Evolutionary conservation across 2,329 filamentous ascomycete species (phyloP), one percentile per base, ranked within the genome.

Genomic region (Alternaria solani): DNA sequence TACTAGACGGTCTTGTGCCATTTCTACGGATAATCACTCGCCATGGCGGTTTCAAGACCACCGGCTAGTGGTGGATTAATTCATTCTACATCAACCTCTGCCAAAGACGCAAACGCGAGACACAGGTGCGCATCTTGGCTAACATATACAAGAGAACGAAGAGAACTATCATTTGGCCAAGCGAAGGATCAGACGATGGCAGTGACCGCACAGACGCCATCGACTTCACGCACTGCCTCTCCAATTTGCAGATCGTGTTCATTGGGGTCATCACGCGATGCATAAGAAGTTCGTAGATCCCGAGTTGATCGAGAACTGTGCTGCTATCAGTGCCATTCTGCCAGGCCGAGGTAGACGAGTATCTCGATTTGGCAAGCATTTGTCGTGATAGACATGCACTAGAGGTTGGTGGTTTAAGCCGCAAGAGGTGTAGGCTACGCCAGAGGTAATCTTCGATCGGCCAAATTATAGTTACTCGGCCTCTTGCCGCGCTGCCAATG

Each of bases 351-450:
- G 73, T 76, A 67, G 68, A 72, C 69, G 1, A 61, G 72, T 16
- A 65, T 68, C 1, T 73, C 69, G 73, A 75, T 73, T 3, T 55
- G 74, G 11, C 74, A 76, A 47, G 73, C 75, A 43, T 75, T 75
- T 30, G 68, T 74, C 2, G 20, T 23, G 20, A 23, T 23, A 23
- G 20, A 23, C 20, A 34, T 34, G 30, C 5, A 34, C 30, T 34
- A 34, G 9, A 11, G 2, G 30, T 12, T 12, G 9, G 8, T 1
- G 4, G 30, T 34, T 34, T 34, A 34, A 34, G 9, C 30, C 8
- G 30, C 9, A 34, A 34, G 9, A 34, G 30, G 30, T 34, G 9
- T 44, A 6, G 23, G 16, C 28, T 3, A 73, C 77, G 32, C 30
- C 30, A 8, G 9, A 12, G 4, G 30, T 34, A 12, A 34, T 11